phyloP scores from a whole-genome alignment of 2,329 filamentous ascomycete genomes.

The Aspergillus calidoustus region DNA sequence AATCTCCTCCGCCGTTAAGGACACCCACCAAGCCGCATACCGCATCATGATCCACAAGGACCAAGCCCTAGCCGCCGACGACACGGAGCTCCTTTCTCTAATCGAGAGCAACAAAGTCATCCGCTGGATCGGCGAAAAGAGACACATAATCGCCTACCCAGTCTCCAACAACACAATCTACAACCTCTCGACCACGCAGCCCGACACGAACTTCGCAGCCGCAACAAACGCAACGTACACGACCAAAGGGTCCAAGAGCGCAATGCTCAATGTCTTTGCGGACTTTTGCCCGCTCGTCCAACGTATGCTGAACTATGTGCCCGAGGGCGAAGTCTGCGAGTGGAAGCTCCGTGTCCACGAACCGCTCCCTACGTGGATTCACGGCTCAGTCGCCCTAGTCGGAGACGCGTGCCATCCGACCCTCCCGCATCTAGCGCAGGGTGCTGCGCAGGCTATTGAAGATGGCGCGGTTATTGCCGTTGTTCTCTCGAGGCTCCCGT shows the following conservation, averaged over 20 bases:
- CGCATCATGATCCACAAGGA: constrained; percentile 58
- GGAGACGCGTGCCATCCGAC: constrained; percentile 68
- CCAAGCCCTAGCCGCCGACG: constrained; percentile 48
- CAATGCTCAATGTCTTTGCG: constrained; percentile 63
- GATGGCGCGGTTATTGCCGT: constrained; percentile 63
- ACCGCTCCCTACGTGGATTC: constrained; percentile 66
- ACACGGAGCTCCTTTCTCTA: constrained; percentile 59
- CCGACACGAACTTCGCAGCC: constrained; percentile 63
- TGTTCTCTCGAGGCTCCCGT: constrained; percentile 55
- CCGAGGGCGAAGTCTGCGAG: constrained; percentile 68
- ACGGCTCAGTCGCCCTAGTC: constrained; percentile 57
- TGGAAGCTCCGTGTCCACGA: constrained; percentile 68
- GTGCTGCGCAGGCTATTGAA: constrained; percentile 68
- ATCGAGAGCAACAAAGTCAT: constrained; percentile 62
- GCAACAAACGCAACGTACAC: constrained; percentile 66
- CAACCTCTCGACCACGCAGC: constrained; percentile 68
- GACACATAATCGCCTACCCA: constrained; percentile 71
- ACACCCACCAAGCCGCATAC: constrained; percentile 60
- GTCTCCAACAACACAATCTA: constrained; percentile 67
- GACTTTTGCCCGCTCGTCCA: constrained; percentile 67
- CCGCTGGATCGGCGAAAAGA: constrained; percentile 68
- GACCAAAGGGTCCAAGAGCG: constrained; percentile 63
- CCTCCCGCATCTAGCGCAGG: constrained; percentile 66
- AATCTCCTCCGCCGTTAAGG: constrained; percentile 47
- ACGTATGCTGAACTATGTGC: constrained; percentile 64